Base-by-base conservation (phyloP, 2,329 filamentous ascomycete genomes). In the Cordyceps tenuipes region DNA sequence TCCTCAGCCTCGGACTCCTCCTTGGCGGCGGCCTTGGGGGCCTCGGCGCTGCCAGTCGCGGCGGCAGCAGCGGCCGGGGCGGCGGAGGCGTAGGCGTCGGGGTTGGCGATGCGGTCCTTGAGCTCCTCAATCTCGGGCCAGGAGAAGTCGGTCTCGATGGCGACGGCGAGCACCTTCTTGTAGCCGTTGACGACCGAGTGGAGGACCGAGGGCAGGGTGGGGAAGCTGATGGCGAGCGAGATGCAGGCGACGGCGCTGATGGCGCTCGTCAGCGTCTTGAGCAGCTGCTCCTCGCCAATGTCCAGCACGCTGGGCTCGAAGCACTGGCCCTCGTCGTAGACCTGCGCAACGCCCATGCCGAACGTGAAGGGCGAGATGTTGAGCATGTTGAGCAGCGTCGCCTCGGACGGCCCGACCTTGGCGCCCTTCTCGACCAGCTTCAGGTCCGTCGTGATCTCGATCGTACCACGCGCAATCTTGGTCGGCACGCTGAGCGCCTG, bases 391-490 rank as follows among this genome's bases (percentile, higher is more conserved):
- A 99, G 88, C 69, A 99, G 86, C 74, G 93, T 96, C 69, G 94
- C 94, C 85, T 99, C 94, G 76, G 94, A 99, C 75, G 94, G 88
- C 79, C 95, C 94, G 83, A 99, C 95, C 86, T 96, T 97, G 84
- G 61, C 82, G 70, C 87, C 87, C 67, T 90, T 85, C 84, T 96
- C 91, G 74, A 97, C 89, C 78, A 99, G 90, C 90, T 97, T 97
- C 72, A 99, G 84, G 76, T 99, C 94, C 72, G 87, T 83, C 66
- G 92, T 97, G 76, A 99, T 99, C 90, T 99, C 94, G 82, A 99
- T 99, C 82, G 94, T 99, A 95, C 94, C 95, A 96, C 94, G 94
- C 77, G 94, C 94, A 82, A 99, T 99, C 91, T 99, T 99, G 86
- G 94, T 99, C 76, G 94, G 94, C 77, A 99, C 91, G 91, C 93